Base-by-base conservation (phyloP, 441 rosid genomes). In the Viola pubescens region DNA sequence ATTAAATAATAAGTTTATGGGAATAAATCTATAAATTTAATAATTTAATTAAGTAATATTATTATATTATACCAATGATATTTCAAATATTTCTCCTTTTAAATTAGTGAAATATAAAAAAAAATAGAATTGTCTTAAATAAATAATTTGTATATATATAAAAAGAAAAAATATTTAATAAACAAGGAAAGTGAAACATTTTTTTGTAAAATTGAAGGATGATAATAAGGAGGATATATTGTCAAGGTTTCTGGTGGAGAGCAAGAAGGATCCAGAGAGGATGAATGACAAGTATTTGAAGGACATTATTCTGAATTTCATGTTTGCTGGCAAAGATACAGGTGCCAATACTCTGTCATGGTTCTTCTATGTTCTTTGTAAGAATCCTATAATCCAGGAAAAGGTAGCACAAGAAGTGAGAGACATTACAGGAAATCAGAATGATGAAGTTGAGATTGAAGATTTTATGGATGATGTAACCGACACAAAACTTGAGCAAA, bases 311-410 rank as follows among this genome's bases (percentile, higher is more conserved):
- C 62, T 86, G 60, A 91, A 72, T 60, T 91, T 86, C 37, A 77
- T 81, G 81, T 65, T 88, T 1, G 91, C 96, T 3, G 96, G 96
- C 12, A 91, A 86, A 70, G 98, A 91, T 59, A 67, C 91, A 7
- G 75, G 70, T n/a, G 95, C 92, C 37, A 78, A 67, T 52, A 67
- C 91, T 9, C 79, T 91, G 16, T 78, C 86, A 4, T 91, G 94
- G 96, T 82, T 88, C 80, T 60, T 86, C 49, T 87, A 83, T 45
- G 74, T 79, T 84, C 85, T 87, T 45, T 83, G 94, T 70, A 82
- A 79, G 69, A 73, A 82, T 73, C 96, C 91, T 11, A 37, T 79
- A 8, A 67, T 88, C 44, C 95, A 86, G 66, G 89, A 85, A 64
- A 91, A 76, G 58, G 42, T 88, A 0, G 76, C 70, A 4, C 75